Evolutionary conservation across 192 early-diverging fungal species (phyloP), one percentile per base, ranked within the genome.

Genomic region (Coemansia sp.): DNA sequence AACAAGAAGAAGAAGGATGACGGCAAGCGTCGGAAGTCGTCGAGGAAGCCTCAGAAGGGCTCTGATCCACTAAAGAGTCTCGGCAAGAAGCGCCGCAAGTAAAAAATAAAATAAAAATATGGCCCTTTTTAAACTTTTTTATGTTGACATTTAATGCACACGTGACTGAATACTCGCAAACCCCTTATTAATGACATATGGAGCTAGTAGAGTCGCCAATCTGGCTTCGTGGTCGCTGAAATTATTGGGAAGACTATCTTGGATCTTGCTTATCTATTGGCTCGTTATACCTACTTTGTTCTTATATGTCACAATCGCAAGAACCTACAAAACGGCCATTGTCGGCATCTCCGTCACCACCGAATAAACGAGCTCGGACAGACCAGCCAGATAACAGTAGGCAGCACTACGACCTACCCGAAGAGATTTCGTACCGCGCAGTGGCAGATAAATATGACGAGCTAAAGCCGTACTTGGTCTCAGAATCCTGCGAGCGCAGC

Each of bases 61-160:
- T 66, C 60, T 24, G 75, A 77, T 59, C 80, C 80, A 34, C 67
- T 82, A 13, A 82, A 82, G 64, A 63, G 52, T n/a, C 67, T 82
- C 27, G 80, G 80, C 65, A 82, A 75, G 67, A 77, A 64, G 67
- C 80, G 73, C 29, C 70, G 65, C 67, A 70, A 62, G 59, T 73
- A 74, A 43, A 22, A 13, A n/a, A n/a, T n/a, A n/a, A n/a, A n/a
- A n/a, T n/a, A 24, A n/a, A 18, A 6, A 65, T 11, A 27, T 43
- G 46, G 36, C 40, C 15, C 12, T 31, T 46, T 54, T 31, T 27
- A 18, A 13, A 16, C 44, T 46, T 46, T 4, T 13, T 46, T 57
- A 24, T 57, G 54, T 57, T 31, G 54, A 31, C 24, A 22, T 57
- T 57, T 57, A 57, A 54, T 24, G 16, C 44, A 57, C 29, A 57